A percentile compares a stretch with the other conserved stretches of the same genome.
phyloP scores from a whole-genome alignment of 2,329 filamentous ascomycete genomes.

The Arthrinium puccinioides region DNA sequence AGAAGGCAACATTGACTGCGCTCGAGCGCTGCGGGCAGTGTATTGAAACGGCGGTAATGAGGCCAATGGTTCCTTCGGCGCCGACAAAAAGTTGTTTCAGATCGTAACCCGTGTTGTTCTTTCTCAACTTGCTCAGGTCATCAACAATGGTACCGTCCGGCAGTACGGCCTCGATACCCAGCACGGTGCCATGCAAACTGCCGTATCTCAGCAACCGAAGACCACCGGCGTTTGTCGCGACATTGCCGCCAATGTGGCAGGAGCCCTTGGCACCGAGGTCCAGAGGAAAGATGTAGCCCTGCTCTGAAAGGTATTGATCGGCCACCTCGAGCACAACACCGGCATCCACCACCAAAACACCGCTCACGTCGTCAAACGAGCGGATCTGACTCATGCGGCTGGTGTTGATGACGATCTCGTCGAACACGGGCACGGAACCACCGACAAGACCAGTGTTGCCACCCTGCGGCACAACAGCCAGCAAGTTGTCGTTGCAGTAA shows the following conservation, averaged over 20 bases:
- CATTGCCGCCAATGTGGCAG: constrained; percentile 92
- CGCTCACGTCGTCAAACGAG: constrained; percentile 88
- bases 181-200: constrained; percentile 84
- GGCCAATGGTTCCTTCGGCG: constrained; percentile 87
- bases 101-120: constrained; percentile 99
- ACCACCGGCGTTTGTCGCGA: constrained; percentile 92
- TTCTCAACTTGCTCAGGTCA: constrained; percentile 79
- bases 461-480: constrained; percentile 94
- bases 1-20: constrained; percentile 90
- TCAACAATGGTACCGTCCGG: constrained; percentile 89
- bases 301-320: constrained; percentile 78
- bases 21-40: constrained; percentile 81
- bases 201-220: constrained; percentile 86
- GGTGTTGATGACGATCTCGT: constrained; percentile 93
- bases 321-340: constrained; percentile 86
- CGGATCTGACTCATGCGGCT: constrained; percentile 85
- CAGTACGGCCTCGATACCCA: constrained; percentile 88
- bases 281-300: constrained; percentile 84
- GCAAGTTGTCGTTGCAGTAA: constrained; percentile 89
- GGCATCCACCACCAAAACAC: constrained; percentile 82
- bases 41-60: constrained; percentile 86
- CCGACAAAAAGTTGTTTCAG: constrained; percentile 74
- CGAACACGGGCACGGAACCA: constrained; percentile 92
- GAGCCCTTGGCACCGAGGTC: constrained; percentile 98
- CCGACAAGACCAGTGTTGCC: constrained; percentile 96